Evolutionary conservation across 1,139 yeast genomes (phyloP), one percentile per base, ranked within the genome.

Genomic region (Geotrichum histeridarum): DNA sequence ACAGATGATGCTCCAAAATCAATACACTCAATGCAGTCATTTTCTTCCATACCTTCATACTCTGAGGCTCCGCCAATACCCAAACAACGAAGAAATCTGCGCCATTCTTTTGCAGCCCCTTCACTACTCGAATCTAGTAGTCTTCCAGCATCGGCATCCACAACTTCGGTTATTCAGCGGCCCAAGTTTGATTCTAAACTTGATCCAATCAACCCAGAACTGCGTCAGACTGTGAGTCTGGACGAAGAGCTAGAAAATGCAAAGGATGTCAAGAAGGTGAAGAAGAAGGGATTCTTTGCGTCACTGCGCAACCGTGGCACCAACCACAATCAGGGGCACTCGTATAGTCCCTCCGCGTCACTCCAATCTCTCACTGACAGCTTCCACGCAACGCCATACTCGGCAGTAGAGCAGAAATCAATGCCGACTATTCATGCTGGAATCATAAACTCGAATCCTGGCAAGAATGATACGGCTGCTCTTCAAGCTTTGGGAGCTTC

Each of bases 231-330:
- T 8, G 33, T 55, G 27, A 53, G 53, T 35, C 38, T 45, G 36
- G 65, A 60, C 31, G 64, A 57, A 27, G 64, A 61, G 18, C 54
- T 54, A 11, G 69, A 66, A 2, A 68, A 66, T 42, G 65, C 41
- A 8, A 75, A 68, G 50, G 80, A 76, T 18, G 65, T 65, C 14
- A 80, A 76, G 63, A 76, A 73, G 60, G 64, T 66, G 42, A 80
- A 79, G 63, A 82, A 80, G 72, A 73, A 84, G 66, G 79, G 83
- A 56, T 73, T 81, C 41, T 83, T 83, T 67, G 37, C 55, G n/a
- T 83, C 86, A 7, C 82, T 83, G 67, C 73, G 81, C 54, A 76
- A 74, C 27, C 50, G 53, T 11, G 47, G 59, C 50, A 51, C 42
- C 45, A 53, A 38, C 44, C 51, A 46, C 54, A 18, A 52, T 47